Conservation (phyloP, 1,284 basidiomycete species). For the Ganoderma leucocontextum region DNA sequence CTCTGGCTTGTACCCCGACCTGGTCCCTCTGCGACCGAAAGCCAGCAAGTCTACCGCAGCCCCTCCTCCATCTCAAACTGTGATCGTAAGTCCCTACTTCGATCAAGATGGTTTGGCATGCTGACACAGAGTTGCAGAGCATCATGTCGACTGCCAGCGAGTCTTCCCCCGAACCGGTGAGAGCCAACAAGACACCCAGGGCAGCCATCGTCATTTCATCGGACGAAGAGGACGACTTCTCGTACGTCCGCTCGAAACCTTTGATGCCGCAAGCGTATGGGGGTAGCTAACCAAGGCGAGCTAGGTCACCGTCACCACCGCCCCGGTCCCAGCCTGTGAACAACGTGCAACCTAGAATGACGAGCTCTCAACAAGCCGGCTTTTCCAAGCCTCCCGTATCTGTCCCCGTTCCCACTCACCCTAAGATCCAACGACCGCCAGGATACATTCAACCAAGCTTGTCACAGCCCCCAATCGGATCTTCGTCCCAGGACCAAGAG, state of each 20-base stretch:
- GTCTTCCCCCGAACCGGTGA: conserved; percentile 8
- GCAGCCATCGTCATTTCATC: conserved; percentile 35
- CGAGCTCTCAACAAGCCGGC: conserved; percentile 8
- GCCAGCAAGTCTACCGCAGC: not conserved
- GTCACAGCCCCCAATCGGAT: conserved; percentile 4
- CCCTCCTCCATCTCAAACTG: conserved; percentile 13
- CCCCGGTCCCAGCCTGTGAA: conserved; percentile 29
- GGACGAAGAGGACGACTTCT: conserved; percentile 37
- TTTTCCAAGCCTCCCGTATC: conserved; percentile 26
- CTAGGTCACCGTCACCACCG: conserved; percentile 21
- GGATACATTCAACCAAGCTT: not conserved
- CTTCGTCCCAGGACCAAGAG: conserved; percentile 18
- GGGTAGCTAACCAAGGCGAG: not conserved
- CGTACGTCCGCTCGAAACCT: conserved; percentile 17
- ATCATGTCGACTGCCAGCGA: conserved; percentile 19
- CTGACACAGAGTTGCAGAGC: conserved; percentile 14
- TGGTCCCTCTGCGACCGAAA: conserved; percentile 25
- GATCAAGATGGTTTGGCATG: not conserved
- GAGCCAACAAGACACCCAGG: not conserved
- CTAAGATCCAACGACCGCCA: conserved; percentile 17
- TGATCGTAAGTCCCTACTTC: conserved; percentile 20
- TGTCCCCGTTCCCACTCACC: conserved; percentile 17
- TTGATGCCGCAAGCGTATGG: not conserved
- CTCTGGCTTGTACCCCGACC: conserved; percentile 30
- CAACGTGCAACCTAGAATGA: conserved; percentile 6